Percentiles rank a stretch among this genome's conserved stretches.
Conservation (phyloP, 495 filamentous ascomycete genomes). For the Apodospora peruviana region DNA sequence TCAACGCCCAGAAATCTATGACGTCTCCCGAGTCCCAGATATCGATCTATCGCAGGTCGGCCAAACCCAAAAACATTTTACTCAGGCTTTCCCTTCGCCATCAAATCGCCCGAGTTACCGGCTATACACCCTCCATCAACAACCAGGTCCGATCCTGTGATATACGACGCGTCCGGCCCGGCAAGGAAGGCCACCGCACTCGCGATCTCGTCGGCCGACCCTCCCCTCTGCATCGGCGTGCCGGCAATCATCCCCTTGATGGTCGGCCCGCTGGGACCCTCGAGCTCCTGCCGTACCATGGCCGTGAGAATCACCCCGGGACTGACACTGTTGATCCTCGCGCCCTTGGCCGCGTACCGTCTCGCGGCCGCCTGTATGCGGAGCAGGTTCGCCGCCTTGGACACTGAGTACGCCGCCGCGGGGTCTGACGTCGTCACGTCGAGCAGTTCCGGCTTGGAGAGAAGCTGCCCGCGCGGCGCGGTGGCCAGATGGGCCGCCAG, state of each 20-base stretch:
- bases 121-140: constrained; percentile 47
- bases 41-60: no score
- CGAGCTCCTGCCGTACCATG: constrained; percentile 15
- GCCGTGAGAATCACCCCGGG: constrained; percentile 40
- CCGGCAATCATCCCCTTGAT: constrained; percentile 9
- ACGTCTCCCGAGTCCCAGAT: no score
- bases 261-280: constrained; percentile 1
- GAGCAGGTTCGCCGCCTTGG: constrained; percentile 45
- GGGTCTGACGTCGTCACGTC: constrained; percentile 18
- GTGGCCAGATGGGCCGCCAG: constrained; percentile 9
- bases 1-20: no score
- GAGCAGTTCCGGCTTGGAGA: constrained; percentile 1
- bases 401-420: constrained; percentile 45
- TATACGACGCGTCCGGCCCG: constrained; percentile 44
- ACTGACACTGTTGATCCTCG: constrained; percentile 50
- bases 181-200: constrained; percentile 47
- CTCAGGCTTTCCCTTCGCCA: no score
- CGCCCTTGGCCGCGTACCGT: constrained; percentile 40
- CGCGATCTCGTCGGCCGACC: constrained; percentile 45
- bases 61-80: no score
- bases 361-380: constrained; percentile 48
- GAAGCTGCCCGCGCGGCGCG: constrained; percentile 9
- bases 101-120: background rate
- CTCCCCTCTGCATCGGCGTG: constrained; percentile 15
- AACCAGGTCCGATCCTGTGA: constrained; percentile 49